Evolutionary conservation across 306 rosid species (phyloP).

Genomic region (Quercus cerris): DNA sequence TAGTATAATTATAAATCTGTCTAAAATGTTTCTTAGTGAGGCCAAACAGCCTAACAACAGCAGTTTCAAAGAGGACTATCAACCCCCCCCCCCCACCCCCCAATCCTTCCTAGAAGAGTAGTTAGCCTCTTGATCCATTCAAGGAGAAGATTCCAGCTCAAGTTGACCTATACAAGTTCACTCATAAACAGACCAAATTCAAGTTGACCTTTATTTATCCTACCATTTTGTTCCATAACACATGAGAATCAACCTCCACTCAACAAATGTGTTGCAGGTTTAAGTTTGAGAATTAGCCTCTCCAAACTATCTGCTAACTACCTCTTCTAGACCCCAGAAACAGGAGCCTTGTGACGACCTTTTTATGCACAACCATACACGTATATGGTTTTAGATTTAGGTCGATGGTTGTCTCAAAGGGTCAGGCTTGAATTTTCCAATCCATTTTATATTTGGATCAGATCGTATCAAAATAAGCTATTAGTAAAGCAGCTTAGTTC

Average conservation of each 20-base stretch:
- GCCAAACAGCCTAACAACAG: background rate
- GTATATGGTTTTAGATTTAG: background rate
- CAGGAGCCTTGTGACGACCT: no score
- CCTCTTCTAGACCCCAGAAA: no score
- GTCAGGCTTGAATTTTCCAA: background rate
- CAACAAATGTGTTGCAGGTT: no score
- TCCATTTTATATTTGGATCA: background rate
- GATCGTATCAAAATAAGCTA: background rate
- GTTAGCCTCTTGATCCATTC: background rate
- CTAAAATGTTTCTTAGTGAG: background rate
- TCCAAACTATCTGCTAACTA: no score
- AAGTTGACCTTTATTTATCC: background rate
- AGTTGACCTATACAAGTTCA: background rate
- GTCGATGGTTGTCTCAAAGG: background rate
- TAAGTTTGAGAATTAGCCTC: no score
- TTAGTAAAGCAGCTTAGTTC: background rate
- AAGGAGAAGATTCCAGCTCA: background rate
- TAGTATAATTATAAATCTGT: background rate
- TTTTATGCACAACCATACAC: no score
- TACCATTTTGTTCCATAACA: background rate
- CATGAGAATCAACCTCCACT: background rate
- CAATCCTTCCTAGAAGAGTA: background rate
- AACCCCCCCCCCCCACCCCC: background rate
- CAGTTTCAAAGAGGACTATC: background rate
- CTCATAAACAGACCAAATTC: background rate